Percentiles rank a stretch among this genome's conserved stretches.
Conservation (phyloP, 495 filamentous ascomycete genomes). For the Penicillium canariense region DNA sequence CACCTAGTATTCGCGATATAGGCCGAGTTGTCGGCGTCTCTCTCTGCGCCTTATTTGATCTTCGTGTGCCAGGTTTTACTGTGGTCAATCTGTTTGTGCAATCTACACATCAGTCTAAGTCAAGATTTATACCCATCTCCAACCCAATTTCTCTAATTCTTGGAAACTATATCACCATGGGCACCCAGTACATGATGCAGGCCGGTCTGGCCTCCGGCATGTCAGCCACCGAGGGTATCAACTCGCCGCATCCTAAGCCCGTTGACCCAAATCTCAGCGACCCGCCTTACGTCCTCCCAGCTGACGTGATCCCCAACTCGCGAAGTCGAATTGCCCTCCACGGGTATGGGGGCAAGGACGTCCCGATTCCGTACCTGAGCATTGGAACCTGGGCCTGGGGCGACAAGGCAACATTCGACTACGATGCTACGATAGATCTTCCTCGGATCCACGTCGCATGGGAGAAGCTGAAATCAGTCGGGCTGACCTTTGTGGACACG, state of each 20-base stretch:
- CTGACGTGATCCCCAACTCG: slow-evolving; percentile 16
- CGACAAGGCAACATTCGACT: slow-evolving; percentile 40
- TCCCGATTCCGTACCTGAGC: slow-evolving; percentile 32
- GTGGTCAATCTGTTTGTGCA: too few species aligned
- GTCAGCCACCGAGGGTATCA: slow-evolving; percentile 33
- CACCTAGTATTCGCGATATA: not conserved
- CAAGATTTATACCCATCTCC: not conserved
- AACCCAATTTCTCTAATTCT: not conserved
- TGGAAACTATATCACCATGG: not conserved
- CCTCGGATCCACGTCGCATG: slow-evolving; percentile 35
- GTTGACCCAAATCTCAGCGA: slow-evolving; percentile 23
- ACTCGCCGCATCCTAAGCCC: slow-evolving; percentile 26
- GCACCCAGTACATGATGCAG: slow-evolving; percentile 34
- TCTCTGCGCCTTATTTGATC: too few species aligned
- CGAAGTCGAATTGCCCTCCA: slow-evolving; percentile 19
- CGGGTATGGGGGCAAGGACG: slow-evolving; percentile 15
- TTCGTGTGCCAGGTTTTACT: too few species aligned
- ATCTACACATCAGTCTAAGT: too few species aligned
- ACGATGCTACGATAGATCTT: slow-evolving; percentile 26
- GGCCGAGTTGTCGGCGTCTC: too few species aligned
- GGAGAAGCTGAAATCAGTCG: slow-evolving; percentile 24
- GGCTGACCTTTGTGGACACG: slow-evolving; percentile 42
- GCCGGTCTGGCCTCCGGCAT: slow-evolving; percentile 36
- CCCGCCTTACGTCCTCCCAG: slow-evolving; percentile 21
- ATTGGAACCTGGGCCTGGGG: slow-evolving; percentile 45